phyloP scores from a whole-genome alignment of 257 asterid species.

The Solanum clarkiae region DNA sequence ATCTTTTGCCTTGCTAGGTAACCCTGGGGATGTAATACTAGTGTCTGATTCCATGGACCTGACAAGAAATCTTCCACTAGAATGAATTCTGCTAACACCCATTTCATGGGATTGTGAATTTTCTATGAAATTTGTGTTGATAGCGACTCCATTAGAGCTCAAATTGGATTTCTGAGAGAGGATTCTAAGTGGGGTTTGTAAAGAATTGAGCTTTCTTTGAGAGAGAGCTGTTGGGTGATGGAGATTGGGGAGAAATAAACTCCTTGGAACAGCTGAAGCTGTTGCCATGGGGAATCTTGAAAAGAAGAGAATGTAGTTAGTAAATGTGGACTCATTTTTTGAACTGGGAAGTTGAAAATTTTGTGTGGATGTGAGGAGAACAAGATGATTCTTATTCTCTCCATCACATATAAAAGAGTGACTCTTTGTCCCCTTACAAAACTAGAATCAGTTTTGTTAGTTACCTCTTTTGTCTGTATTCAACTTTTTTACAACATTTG shows the following conservation, averaged over 20 bases:
- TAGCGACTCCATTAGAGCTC: conserved; percentile 4
- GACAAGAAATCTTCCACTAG: conserved; percentile 17
- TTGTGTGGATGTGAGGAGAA: conserved; percentile 56
- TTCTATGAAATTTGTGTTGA: not conserved
- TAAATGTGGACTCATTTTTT: conserved; percentile 19
- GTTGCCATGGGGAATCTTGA: conserved; percentile 19
- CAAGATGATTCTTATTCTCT: not conserved
- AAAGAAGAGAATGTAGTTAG: conserved; percentile 14
- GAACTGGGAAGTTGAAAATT: conserved; percentile 6
- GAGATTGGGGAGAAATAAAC: conserved; percentile 19
- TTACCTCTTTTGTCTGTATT: not conserved
- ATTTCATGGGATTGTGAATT: conserved; percentile 1
- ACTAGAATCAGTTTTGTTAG: not conserved
- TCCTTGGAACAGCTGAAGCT: conserved; percentile 24
- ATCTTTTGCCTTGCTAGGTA: conserved; percentile 34
- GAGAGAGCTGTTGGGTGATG: conserved; percentile 3
- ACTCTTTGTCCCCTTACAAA: not conserved
- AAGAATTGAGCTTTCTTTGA: not conserved
- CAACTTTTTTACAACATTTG: not conserved
- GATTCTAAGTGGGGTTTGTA: conserved; percentile 8
- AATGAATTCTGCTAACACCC: conserved; percentile 7
- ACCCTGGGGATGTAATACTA: conserved; percentile 26
- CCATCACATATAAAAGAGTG: not conserved
- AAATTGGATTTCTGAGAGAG: conserved; percentile 2
- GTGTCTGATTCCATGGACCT: conserved; percentile 35